These are phyloP conservation scores for Rhamnella rubrinervis DNA, from an alignment of 331 rosid genomes.

Conservation along the genomic window DNA sequence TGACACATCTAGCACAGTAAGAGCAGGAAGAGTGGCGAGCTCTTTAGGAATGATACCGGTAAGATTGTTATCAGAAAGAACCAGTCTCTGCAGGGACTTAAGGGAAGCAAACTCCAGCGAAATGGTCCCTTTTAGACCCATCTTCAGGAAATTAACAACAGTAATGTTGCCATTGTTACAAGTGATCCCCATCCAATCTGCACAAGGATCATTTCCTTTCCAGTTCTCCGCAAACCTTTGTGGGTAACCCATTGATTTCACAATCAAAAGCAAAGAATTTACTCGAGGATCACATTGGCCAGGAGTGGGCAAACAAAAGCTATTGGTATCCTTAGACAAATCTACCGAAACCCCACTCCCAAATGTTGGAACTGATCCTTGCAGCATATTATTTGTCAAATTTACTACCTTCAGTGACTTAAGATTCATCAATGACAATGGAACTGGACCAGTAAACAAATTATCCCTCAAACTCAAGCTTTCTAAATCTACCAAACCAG, in stretches of 20 bases:
- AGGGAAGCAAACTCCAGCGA: constrained; percentile 52
- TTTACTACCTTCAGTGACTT: constrained; percentile 43
- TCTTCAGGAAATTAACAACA: constrained; percentile 55
- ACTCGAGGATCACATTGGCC: constrained; percentile 56
- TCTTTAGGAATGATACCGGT: constrained; percentile 58
- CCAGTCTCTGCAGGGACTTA: constrained; percentile 44
- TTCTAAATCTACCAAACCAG: constrained; percentile 32
- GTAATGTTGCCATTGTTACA: constrained; percentile 47
- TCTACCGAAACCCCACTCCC: constrained; percentile 41
- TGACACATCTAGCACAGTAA: constrained; percentile 60
- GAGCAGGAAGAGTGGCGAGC: constrained; percentile 53
- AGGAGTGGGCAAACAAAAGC: constrained; percentile 41
- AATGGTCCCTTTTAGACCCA: constrained; percentile 68
- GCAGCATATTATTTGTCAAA: constrained; percentile 69
- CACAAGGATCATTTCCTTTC: constrained; percentile 75
- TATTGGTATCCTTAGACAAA: constrained; percentile 40
- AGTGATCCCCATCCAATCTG: constrained; percentile 53
- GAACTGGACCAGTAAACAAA: constrained; percentile 70
- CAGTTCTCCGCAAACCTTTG: constrained; percentile 57
- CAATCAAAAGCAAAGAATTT: constrained; percentile 38
- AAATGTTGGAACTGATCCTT: constrained; percentile 69
- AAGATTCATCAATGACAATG: constrained; percentile 46
- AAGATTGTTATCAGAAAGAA: constrained; percentile 56
- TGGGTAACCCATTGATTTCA: constrained; percentile 58
- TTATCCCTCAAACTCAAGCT: constrained; percentile 72